Evolutionary conservation across 257 asterid species (phyloP), one percentile per base, ranked within the genome.

Genomic region (Hygrophila difformis): DNA sequence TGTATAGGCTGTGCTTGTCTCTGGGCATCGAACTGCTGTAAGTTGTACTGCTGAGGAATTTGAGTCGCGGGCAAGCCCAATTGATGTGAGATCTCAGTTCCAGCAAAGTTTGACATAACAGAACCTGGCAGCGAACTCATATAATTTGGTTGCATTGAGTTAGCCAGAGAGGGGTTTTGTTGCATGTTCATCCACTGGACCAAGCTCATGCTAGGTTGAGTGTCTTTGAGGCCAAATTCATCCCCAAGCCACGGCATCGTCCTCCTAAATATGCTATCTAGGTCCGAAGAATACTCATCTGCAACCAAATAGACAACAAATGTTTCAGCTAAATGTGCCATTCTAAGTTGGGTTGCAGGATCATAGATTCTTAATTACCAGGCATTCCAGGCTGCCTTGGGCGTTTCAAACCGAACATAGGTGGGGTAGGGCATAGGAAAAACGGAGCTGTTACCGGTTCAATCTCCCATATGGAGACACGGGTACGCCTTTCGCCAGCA

Each of bases 171-270:
- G 16, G 81, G 74, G 58, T 62, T 75, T 31, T 79, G 92, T 60
- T 82, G 98, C 96, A 89, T 85, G 78, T 85, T 89, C 98, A 89
- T 89, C 98, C 94, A 85, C 57, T 89, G 98, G 41, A 71, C 83
- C 72, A 89, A 59, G 79, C 97, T 79, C 62, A 89, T 69, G 51
- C 97, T 93, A 2, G 91, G 80, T 21, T 79, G 93, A 1, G 89
- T 76, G 22, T 82, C 91, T 56, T 85, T 89, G 57, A 70, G 45
- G 40, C 94, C 91, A 53, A 67, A 77, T 57, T 85, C 96, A 20
- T 82, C 94, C 5, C 96, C 88, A 2, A 75, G 66, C 96, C 96
- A 79, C 0, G 96, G 96, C 92, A 77, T 85, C 37, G 93, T 73
- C 53, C 94, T 71, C 72, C 87, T 70, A 61, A 85, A 77, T 15